These are phyloP conservation scores for Triticum aestivum DNA, from an alignment of 176 grass and related monocot genomes.

Conservation along the genomic window IWGSC_CS_RefSeq_v2.1 NC_057804.1:641798131-641798630, in stretches of 20 bases:
- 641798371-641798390: not conserved
- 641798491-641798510: not conserved
- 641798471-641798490: not conserved
- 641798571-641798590: no score
- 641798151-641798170: not conserved
- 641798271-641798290: not conserved
- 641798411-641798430: not conserved
- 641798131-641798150: not conserved
- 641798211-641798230: not conserved
- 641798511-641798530: not conserved
- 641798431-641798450: not conserved
- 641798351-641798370: not conserved
- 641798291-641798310: not conserved
- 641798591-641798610: not conserved
- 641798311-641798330: not conserved
- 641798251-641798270: not conserved
- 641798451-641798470: not conserved
- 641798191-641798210: not conserved
- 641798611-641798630: not conserved
- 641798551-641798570: not conserved
- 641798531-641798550: not conserved
- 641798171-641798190: not conserved
- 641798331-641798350: not conserved
- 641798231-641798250: not conserved
- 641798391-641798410: not conserved